These are phyloP conservation scores for Parasarocladium wereldwijsianum DNA, from an alignment of 2,329 filamentous ascomycete genomes.

Conservation along the genomic window DNA sequence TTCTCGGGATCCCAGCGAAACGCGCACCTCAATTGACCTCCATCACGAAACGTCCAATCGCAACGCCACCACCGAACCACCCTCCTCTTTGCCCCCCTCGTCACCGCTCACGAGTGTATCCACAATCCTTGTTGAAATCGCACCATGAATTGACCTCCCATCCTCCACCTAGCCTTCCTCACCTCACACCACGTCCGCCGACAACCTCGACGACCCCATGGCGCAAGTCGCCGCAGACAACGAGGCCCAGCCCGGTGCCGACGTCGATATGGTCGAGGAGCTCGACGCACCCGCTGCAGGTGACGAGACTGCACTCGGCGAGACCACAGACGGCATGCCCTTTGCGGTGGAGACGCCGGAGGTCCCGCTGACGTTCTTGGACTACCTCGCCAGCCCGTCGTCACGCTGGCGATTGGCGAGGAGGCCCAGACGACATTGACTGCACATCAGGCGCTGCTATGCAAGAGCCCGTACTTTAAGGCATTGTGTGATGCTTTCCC, in stretches of 20 bases:
- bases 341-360: conserved; percentile 22
- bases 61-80: no score
- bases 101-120: no score
- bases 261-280: conserved; percentile 24
- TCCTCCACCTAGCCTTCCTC: conserved; percentile 20
- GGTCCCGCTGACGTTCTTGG: conserved; percentile 28
- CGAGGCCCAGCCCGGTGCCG: conserved; percentile 13
- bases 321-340: conserved; percentile 17
- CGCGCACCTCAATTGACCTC: no score
- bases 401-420: conserved; percentile 50
- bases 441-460: conserved; percentile 66
- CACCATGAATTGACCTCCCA: no score
- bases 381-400: conserved; percentile 55
- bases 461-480: conserved; percentile 60
- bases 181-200: conserved; percentile 11
- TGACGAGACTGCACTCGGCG: conserved; percentile 14
- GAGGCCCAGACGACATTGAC: conserved; percentile 51
- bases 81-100: no score
- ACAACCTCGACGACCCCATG: conserved; percentile 8
- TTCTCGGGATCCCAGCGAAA: no score
- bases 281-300: conserved; percentile 15
- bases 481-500: conserved; percentile 47
- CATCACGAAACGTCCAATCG: no score
- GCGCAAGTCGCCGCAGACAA: conserved; percentile 7
- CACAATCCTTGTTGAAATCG: no score